phyloP scores from a whole-genome alignment of 2,329 filamentous ascomycete species.

The Bipolaris cookei region DNA sequence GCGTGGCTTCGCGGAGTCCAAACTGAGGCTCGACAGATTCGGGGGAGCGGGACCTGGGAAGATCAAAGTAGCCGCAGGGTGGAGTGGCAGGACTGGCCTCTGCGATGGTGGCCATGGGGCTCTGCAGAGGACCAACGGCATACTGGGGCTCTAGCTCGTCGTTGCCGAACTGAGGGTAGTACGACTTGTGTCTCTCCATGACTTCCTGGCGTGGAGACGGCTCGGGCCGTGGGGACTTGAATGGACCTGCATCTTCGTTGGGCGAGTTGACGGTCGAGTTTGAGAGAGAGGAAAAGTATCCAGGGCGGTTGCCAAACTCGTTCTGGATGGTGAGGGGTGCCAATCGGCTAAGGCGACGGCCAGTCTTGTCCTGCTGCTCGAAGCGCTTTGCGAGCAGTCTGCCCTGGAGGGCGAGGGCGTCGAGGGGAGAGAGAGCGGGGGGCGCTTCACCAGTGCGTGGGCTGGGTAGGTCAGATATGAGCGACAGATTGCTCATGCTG shows the following conservation, averaged over 20 bases:
- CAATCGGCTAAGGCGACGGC: slow-evolving; percentile 81
- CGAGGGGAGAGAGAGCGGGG: slow-evolving; percentile 89
- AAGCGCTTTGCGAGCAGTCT: slow-evolving; percentile 86
- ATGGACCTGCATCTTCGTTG: slow-evolving; percentile 53
- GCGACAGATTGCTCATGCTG: slow-evolving; percentile 44
- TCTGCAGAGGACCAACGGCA: slow-evolving; percentile 38
- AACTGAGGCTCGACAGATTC: slow-evolving; percentile 53
- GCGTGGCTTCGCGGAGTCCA: slow-evolving; percentile 53
- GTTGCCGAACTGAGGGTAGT: slow-evolving; percentile 45
- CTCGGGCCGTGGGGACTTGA: slow-evolving; percentile 33
- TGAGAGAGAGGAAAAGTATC: slow-evolving; percentile 79
- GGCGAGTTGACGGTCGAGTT: slow-evolving; percentile 60
- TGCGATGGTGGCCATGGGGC: slow-evolving; percentile 44
- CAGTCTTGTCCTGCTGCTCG: slow-evolving; percentile 73
- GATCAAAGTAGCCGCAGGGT: slow-evolving; percentile 53
- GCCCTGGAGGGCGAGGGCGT: slow-evolving; percentile 93
- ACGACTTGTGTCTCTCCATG: slow-evolving; percentile 45
- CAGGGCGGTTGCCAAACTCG: slow-evolving; percentile 77
- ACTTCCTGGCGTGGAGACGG: slow-evolving; percentile 39
- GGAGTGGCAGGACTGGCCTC: slow-evolving; percentile 37
- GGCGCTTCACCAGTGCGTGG: slow-evolving; percentile 68
- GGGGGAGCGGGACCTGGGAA: slow-evolving; percentile 55
- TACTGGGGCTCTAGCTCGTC: slow-evolving; percentile 39
- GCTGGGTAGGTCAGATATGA: slow-evolving; percentile 52
- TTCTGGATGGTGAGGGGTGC: slow-evolving; percentile 83